Conservation (phyloP, 2,329 filamentous ascomycete species). For the Trichoderma cornu-damae region DNA sequence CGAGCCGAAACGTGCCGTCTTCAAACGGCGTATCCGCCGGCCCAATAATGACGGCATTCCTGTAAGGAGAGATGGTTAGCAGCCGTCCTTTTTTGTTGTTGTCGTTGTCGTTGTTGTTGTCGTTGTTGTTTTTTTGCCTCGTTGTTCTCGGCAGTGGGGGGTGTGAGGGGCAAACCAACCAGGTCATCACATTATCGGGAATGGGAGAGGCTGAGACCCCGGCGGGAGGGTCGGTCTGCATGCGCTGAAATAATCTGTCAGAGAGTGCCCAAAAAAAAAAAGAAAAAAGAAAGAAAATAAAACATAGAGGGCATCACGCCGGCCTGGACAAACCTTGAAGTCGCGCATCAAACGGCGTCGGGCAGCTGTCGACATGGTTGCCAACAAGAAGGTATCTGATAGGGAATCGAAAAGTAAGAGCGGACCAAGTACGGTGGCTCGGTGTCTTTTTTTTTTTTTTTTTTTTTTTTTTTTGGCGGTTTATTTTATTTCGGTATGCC, state of each 20-base stretch:
- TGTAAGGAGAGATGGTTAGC: conserved; percentile 34
- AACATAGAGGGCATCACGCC: background rate
- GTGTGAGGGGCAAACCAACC: conserved; percentile 49
- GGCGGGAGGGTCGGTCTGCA: conserved; percentile 97
- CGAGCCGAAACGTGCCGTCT: conserved; percentile 92
- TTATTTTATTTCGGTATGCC: background rate
- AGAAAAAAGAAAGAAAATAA: background rate
- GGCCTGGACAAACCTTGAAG: conserved; percentile 73
- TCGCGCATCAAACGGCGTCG: conserved; percentile 97
- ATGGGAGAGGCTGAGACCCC: conserved; percentile 95
- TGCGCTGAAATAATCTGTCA: conserved; percentile 59
- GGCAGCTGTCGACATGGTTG: conserved; percentile 76
- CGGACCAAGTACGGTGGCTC: background rate
- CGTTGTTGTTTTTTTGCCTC: too few species aligned
- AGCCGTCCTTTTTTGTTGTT: too few species aligned
- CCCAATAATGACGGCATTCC: conserved; percentile 98
- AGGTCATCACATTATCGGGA: conserved; percentile 95
- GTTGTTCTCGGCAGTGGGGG: background rate
- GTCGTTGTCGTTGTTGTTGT: too few species aligned
- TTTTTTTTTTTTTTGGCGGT: background rate
- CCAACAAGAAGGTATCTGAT: background rate
- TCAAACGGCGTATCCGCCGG: conserved; percentile 96
- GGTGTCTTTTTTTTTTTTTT: background rate
- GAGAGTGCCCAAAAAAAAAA: too few species aligned
- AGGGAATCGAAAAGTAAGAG: conserved; percentile 1